Conservation (phyloP, 164 flowering plant genomes). For the Vitis vinifera region DNA sequence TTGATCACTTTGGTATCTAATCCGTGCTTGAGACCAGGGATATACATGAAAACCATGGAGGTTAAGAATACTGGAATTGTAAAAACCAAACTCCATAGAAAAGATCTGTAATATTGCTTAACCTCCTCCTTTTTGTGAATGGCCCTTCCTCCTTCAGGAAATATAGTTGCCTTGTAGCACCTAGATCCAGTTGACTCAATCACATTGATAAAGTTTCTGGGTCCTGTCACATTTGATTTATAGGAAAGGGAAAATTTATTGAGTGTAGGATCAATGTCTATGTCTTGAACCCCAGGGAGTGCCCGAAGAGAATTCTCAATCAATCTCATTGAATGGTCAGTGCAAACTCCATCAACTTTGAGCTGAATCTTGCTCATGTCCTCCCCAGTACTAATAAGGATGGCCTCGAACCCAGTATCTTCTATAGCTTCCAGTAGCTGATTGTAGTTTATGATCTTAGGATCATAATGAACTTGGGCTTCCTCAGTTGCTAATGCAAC, state of each 20-base stretch:
- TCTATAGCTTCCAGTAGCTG: conserved; percentile 53
- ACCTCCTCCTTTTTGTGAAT: conserved; percentile 54
- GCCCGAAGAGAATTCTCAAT: conserved; percentile 61
- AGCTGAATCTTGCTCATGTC: conserved; percentile 59
- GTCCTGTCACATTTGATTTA: conserved; percentile 71
- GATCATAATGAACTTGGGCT: conserved; percentile 70
- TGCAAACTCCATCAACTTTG: conserved; percentile 54
- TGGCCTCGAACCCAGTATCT: conserved; percentile 73
- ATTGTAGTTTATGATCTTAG: conserved; percentile 36
- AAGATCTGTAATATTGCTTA: conserved; percentile 46
- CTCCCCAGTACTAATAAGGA: conserved; percentile 62
- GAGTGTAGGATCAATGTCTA: conserved; percentile 37
- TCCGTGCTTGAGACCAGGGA: conserved; percentile 52
- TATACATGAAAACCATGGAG: conserved; percentile 86
- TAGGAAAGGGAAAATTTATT: conserved; percentile 61
- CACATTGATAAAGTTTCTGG: conserved; percentile 62
- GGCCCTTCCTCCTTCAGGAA: conserved; percentile 55
- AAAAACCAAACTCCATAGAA: conserved; percentile 81
- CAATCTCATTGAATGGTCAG: conserved; percentile 38
- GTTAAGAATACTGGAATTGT: conserved; percentile 73
- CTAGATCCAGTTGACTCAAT: conserved; percentile 63
- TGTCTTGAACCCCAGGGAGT: conserved; percentile 60
- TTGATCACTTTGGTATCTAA: conserved; percentile 67
- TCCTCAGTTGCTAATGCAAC: conserved; percentile 85
- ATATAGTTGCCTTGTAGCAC: conserved; percentile 53